These are phyloP conservation scores for Avena insularis DNA, from an alignment of 176 grass and related monocot species.

Conservation along the genomic window DNA sequence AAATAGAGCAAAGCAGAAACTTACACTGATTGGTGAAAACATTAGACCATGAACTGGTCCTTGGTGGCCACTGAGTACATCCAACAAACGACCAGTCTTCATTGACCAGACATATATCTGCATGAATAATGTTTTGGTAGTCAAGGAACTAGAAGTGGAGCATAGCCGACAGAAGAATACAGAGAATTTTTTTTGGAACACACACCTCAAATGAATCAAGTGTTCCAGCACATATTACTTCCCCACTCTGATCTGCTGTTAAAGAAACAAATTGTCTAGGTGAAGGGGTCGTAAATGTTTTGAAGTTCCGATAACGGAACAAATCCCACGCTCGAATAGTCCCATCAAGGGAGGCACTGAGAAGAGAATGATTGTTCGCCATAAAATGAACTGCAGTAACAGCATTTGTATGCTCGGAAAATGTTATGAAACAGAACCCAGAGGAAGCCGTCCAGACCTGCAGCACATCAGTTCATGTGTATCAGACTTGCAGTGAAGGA, in stretches of 20 bases:
- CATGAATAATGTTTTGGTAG: constrained; percentile 1
- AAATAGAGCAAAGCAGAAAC: constrained; percentile 23
- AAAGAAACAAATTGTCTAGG: constrained; percentile 96
- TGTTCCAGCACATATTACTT: constrained; percentile 97
- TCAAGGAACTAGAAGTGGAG: constrained; percentile 29
- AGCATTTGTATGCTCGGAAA: constrained; percentile 92
- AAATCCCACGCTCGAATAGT: constrained; percentile 94
- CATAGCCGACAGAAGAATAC: background rate
- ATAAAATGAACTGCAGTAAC: constrained; percentile 97
- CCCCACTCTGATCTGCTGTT: constrained; percentile 83
- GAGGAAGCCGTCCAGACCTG: constrained; percentile 96
- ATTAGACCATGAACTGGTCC: constrained; percentile 96
- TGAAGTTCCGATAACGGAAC: constrained; percentile 96
- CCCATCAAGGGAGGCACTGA: constrained; percentile 96
- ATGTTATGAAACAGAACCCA: constrained; percentile 96
- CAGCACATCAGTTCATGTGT: constrained; percentile 21
- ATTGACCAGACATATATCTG: constrained; percentile 99
- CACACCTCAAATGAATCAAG: constrained; percentile 97
- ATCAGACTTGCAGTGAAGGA: background rate
- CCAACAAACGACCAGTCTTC: constrained; percentile 98
- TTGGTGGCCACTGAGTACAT: constrained; percentile 88
- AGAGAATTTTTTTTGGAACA: background rate
- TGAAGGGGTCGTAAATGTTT: constrained; percentile 84
- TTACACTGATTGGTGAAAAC: constrained; percentile 97
- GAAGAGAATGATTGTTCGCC: constrained; percentile 90